Conservation (phyloP, 1,284 basidiomycete genomes). For the Erythrobasidium hasegawianum region DNA sequence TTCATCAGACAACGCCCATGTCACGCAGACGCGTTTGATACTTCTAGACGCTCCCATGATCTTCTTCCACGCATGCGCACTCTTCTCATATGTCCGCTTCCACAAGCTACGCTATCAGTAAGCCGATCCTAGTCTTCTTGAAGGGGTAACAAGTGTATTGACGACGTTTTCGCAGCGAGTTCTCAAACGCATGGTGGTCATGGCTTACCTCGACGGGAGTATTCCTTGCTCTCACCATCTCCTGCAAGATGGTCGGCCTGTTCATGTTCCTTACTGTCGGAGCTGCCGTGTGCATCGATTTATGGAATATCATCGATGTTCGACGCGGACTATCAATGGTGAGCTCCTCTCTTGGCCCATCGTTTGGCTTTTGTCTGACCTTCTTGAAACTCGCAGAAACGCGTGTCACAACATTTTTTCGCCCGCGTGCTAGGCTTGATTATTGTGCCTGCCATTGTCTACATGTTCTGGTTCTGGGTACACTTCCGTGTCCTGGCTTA, state of each 20-base stretch:
- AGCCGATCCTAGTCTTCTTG: no score
- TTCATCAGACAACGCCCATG: slow-evolving; percentile 95
- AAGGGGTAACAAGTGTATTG: no score
- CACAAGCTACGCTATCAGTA: slow-evolving; percentile 87
- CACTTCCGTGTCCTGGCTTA: slow-evolving; percentile 88
- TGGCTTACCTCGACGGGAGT: slow-evolving; percentile 89
- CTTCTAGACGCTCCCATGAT: slow-evolving; percentile 90
- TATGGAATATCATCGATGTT: slow-evolving; percentile 91
- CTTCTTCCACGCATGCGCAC: slow-evolving; percentile 90
- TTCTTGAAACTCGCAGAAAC: no score
- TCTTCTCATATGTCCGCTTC: slow-evolving; percentile 94
- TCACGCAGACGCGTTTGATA: slow-evolving; percentile 92
- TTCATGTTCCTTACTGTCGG: slow-evolving; percentile 88
- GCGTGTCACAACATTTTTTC: slow-evolving; percentile 82
- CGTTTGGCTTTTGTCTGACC: no score
- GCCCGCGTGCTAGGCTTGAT: slow-evolving; percentile 87
- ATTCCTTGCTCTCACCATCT: slow-evolving; percentile 91
- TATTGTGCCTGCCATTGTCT: slow-evolving; percentile 77
- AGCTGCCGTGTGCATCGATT: slow-evolving; percentile 81
- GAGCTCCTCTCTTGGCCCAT: no score
- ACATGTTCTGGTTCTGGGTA: slow-evolving; percentile 93
- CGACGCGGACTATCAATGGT: slow-evolving; percentile 80
- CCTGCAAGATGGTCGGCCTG: slow-evolving; percentile 96
- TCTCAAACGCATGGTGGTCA: slow-evolving; percentile 84
- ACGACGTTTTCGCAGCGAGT: slow-evolving; percentile 67